These are phyloP conservation scores for Coffea eugenioides DNA, from an alignment of 257 asterid genomes.

Conservation along the genomic window DNA sequence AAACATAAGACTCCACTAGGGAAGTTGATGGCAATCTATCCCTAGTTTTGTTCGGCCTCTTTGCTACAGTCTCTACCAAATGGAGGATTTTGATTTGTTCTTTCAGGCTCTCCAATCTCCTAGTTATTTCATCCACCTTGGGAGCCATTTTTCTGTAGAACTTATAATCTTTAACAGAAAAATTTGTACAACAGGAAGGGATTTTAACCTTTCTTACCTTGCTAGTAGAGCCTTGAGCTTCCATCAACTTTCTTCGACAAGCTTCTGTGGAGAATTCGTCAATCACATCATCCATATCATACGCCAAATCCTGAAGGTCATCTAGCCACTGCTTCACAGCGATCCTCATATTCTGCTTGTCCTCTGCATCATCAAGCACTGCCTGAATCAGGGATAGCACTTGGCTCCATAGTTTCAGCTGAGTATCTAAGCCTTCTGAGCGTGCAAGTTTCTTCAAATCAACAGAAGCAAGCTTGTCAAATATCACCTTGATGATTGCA, in stretches of 20 bases:
- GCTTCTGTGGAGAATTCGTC: conserved; percentile 20
- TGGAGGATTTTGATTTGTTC: conserved; percentile 3
- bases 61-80: conserved; percentile 11
- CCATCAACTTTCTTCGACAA: not conserved
- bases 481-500: no score
- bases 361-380: conserved; percentile 2
- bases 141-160: not conserved
- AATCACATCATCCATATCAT: conserved; percentile 21
- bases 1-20: conserved; percentile 11
- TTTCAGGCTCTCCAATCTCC: not conserved
- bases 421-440: no score
- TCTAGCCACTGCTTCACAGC: conserved; percentile 18
- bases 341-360: not conserved
- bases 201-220: conserved; percentile 9
- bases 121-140: conserved; percentile 9
- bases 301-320: conserved; percentile 22
- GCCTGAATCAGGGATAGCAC: not conserved
- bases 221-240: conserved; percentile 4
- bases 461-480: no score
- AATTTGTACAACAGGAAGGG: not conserved
- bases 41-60: not conserved
- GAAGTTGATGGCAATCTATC: conserved; percentile 5
- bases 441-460: no score
- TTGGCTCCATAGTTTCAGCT: no score
- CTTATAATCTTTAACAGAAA: not conserved